phyloP scores from a whole-genome alignment of 352 stramenopile genomes.

The Pythium oligandrum region DNA sequence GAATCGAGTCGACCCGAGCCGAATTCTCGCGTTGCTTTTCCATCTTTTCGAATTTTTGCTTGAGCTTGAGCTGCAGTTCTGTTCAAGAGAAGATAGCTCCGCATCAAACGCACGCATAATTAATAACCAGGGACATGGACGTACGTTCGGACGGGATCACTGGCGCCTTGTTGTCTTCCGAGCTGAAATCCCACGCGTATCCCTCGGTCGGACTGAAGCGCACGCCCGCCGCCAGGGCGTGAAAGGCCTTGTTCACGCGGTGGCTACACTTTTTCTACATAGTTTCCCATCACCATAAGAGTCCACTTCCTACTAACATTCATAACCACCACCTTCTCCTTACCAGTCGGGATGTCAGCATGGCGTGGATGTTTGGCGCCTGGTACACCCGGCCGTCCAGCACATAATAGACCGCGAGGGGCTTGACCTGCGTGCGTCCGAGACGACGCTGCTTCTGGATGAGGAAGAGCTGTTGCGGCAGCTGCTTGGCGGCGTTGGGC shows the following conservation, averaged over 20 bases:
- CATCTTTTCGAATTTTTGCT: slow-evolving; percentile 86
- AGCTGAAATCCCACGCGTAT: slow-evolving; percentile 87
- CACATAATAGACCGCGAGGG: slow-evolving; percentile 86
- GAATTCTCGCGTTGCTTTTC: slow-evolving; percentile 84
- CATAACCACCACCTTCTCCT: slow-evolving; percentile 1
- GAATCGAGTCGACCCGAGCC: slow-evolving; percentile 72
- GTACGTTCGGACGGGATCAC: slow-evolving; percentile 82
- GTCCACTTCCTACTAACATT: not conserved
- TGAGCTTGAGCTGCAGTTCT: slow-evolving; percentile 84
- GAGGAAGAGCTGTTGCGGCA: slow-evolving; percentile 84
- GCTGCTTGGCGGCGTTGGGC: slow-evolving; percentile 75
- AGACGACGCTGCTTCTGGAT: slow-evolving; percentile 84
- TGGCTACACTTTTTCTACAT: slow-evolving; percentile 85
- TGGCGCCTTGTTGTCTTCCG: slow-evolving; percentile 75
- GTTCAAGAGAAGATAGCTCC: not conserved
- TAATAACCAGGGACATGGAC: slow-evolving; percentile 13
- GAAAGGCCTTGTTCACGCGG: slow-evolving; percentile 80
- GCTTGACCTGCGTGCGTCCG: slow-evolving; percentile 69
- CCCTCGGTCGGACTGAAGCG: slow-evolving; percentile 83
- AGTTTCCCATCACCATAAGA: not conserved
- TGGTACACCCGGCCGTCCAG: slow-evolving; percentile 86
- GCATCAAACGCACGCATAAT: not conserved
- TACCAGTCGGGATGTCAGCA: slow-evolving; percentile 84
- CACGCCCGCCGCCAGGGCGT: slow-evolving; percentile 62
- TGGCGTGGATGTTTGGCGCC: slow-evolving; percentile 83